Percentiles rank a stretch among this genome's conserved stretches.
phyloP scores from a whole-genome alignment of 768 basidiomycete species.

The Mrakia frigida region DNA sequence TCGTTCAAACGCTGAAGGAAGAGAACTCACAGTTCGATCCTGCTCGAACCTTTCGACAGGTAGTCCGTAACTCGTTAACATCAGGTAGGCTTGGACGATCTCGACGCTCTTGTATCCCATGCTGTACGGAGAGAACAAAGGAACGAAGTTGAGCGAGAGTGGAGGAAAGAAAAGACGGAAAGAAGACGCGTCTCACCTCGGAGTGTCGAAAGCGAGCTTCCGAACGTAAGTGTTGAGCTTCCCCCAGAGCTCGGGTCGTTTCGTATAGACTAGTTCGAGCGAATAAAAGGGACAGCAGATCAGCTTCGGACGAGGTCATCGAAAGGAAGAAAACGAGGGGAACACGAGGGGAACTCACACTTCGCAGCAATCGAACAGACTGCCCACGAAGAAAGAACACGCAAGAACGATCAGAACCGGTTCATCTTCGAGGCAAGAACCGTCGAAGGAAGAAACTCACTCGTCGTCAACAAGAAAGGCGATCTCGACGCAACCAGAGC shows the following conservation, averaged over 20 bases:
- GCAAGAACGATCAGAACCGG: no score
- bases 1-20: conserved; percentile 16
- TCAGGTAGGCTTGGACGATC: conserved; percentile 89
- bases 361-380: conserved; percentile 83
- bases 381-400: no score
- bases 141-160: background rate
- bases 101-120: conserved; percentile 61
- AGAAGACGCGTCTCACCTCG: conserved; percentile 22
- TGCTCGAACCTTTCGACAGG: conserved; percentile 96
- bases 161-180: background rate
- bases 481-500: conserved; percentile 88
- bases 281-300: background rate
- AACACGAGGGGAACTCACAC: conserved; percentile 53
- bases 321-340: background rate
- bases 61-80: conserved; percentile 74
- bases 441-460: no score
- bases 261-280: conserved; percentile 54
- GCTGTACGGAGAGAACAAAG: background rate
- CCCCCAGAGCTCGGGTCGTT: conserved; percentile 73
- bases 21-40: conserved; percentile 62
- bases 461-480: conserved; percentile 89
- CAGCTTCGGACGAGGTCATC: no score
- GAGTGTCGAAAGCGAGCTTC: conserved; percentile 67
- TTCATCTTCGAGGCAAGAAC: no score
- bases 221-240: conserved; percentile 64